Conservation (phyloP, 1,284 basidiomycete genomes). For the Inonotus obliquus region DNA sequence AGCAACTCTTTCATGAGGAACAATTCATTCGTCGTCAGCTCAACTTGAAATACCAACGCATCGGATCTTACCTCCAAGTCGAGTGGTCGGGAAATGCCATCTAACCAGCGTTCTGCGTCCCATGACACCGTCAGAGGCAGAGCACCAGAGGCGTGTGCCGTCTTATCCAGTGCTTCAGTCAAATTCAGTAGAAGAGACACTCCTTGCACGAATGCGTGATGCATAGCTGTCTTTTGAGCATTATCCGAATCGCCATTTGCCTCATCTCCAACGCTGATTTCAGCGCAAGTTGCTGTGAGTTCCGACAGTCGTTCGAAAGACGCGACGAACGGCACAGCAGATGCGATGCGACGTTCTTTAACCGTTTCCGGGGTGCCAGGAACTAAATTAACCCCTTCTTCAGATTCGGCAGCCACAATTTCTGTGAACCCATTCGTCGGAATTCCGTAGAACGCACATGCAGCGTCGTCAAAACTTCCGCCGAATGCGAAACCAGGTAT, state of each 20-base stretch:
- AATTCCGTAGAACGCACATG: conserved; percentile 16
- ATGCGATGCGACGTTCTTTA: conserved; percentile 22
- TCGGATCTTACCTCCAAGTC: conserved; percentile 20
- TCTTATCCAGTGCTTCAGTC: neutral
- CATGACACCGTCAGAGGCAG: conserved; percentile 22
- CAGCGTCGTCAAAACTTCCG: conserved; percentile 18
- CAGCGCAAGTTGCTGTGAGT: conserved; percentile 44
- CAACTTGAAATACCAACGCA: conserved; percentile 17
- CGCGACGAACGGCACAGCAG: conserved; percentile 47
- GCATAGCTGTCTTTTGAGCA: neutral
- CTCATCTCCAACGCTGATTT: conserved; percentile 6
- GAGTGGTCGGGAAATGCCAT: conserved; percentile 24
- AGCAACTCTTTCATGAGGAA: conserved; percentile 39
- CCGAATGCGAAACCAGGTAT: conserved; percentile 17
- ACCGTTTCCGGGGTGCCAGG: neutral
- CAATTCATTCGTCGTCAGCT: conserved; percentile 15
- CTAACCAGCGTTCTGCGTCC: conserved; percentile 30
- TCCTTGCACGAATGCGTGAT: conserved; percentile 7
- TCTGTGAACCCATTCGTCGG: neutral
- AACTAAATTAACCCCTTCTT: neutral
- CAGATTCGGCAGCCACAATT: neutral
- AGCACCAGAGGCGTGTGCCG: neutral
- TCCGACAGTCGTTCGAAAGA: conserved; percentile 50
- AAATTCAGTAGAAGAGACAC: conserved; percentile 15
- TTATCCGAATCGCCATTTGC: neutral